phyloP scores from a whole-genome alignment of 2,329 filamentous ascomycete genomes.

The Clarireedia sp. region DNA sequence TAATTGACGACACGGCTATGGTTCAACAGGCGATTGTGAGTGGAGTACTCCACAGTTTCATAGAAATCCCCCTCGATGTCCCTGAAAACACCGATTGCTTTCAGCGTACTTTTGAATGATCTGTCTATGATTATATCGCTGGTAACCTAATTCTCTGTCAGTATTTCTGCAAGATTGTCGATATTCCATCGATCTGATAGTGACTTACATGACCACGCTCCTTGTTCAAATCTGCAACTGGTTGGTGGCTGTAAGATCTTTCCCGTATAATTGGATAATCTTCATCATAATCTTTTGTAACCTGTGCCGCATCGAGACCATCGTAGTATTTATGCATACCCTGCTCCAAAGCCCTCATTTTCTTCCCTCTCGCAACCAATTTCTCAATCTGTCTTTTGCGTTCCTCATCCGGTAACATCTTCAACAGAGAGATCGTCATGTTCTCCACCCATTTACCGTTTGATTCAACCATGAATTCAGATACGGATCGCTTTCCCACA shows the following conservation, averaged over 20 bases:
- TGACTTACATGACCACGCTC: background rate
- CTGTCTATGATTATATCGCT: slow-evolving; percentile 1
- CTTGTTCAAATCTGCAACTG: too few relatives aligned
- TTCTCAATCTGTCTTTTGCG: background rate
- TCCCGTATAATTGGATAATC: background rate
- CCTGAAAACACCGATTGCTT: background rate
- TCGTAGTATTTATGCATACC: background rate
- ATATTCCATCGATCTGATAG: background rate
- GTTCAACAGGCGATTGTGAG: background rate
- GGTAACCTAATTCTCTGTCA: background rate
- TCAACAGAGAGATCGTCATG: background rate
- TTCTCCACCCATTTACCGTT: background rate
- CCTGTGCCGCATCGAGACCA: background rate
- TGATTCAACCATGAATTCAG: background rate
- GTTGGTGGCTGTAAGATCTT: background rate
- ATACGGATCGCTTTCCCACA: background rate
- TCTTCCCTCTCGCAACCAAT: background rate
- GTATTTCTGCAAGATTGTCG: background rate
- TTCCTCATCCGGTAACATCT: background rate
- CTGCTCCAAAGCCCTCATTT: background rate
- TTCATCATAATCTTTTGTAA: background rate
- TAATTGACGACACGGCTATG: background rate
- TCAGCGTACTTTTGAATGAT: background rate
- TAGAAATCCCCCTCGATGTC: background rate
- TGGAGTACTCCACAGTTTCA: background rate